Base-by-base conservation (phyloP, 1,139 yeast genomes). In the Yamadazyma diddensiae region DNA sequence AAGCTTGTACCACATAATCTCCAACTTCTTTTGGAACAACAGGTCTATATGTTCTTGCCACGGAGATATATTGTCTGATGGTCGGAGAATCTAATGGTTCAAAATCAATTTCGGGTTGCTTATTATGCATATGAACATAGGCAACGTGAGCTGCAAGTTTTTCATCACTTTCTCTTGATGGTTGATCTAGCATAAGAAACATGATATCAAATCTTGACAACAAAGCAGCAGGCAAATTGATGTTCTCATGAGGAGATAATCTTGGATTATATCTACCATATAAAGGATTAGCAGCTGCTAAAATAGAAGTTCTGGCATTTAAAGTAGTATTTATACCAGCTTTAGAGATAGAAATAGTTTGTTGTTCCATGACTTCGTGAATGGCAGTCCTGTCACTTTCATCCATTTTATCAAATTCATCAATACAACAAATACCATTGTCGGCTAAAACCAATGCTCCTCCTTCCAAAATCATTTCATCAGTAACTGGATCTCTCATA, bases 361-460 rank as follows among this genome's bases (percentile, higher is more conserved):
- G 98, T 59, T 94, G 99, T 66, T 94, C 99, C 99, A 94, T 94
- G 27, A 94, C 99, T 69, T 92, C 98, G 61, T 92, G 98, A 53
- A 94, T 94, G 4, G 98, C 97, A 0, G 98, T 92, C 56, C 99
- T 75, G 60, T 94, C 98, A 39, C 76, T 65, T 57, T 94, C 99
- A 55, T 90, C 97, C 99, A 94, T 94, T 65, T 92, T 92, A 62
- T 92, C 99, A 56, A 92, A 92, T 66, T 92, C 99, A 76, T 92
- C 99, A 55, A 92, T 92, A 62, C 98, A 92, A 65, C 98, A 92
- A 44, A 94, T 83, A 57, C 99, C 99, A 53, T 92, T 90, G 62
- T 94, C 99, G 1, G 98, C 96, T 38, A 94, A 69, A 3, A 94
- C 98, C 38, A 94, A 70, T 0, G 98, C 98, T 62, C 99, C 99